Conservation (phyloP, 2,329 filamentous ascomycete species). For the Escovopsis sp. region DNA sequence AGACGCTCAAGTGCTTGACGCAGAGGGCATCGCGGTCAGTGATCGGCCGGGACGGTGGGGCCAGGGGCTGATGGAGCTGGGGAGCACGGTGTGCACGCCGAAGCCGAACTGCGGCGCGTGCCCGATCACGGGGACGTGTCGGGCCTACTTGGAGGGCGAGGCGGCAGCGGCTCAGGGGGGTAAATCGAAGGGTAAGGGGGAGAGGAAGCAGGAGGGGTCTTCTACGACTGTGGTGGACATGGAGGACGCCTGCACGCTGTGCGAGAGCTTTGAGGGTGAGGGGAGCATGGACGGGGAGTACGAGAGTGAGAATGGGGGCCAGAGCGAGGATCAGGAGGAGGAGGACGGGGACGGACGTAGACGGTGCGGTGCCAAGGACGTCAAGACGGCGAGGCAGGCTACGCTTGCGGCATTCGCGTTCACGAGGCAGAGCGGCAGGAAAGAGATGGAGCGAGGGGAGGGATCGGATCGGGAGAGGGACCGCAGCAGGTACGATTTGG, state of each 20-base stretch:
- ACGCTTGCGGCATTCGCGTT: slow-evolving; percentile 22
- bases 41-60: slow-evolving; percentile 45
- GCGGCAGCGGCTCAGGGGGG: slow-evolving; percentile 12
- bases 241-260: slow-evolving; percentile 34
- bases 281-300: slow-evolving; percentile 15
- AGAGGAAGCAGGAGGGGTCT: slow-evolving; percentile 2
- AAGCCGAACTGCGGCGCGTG: slow-evolving; percentile 39
- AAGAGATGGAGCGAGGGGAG: no score
- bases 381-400: slow-evolving; percentile 14
- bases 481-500: slow-evolving; percentile 14
- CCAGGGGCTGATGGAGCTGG: slow-evolving; percentile 50
- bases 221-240: slow-evolving; percentile 22
- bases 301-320: slow-evolving; percentile 8
- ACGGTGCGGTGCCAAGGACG: slow-evolving; percentile 4
- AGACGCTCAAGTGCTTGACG: background rate
- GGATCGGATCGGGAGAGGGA: background rate
- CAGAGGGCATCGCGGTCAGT: slow-evolving; percentile 18
- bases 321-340: background rate
- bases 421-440: slow-evolving; percentile 6
- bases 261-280: slow-evolving; percentile 30
- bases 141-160: slow-evolving; percentile 33
- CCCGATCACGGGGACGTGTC: slow-evolving; percentile 35
- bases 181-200: no score
- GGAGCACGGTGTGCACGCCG: slow-evolving; percentile 45
- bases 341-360: slow-evolving; percentile 8